Conservation (phyloP, 352 stramenopile species). For the Pythium insidiosum region DNA sequence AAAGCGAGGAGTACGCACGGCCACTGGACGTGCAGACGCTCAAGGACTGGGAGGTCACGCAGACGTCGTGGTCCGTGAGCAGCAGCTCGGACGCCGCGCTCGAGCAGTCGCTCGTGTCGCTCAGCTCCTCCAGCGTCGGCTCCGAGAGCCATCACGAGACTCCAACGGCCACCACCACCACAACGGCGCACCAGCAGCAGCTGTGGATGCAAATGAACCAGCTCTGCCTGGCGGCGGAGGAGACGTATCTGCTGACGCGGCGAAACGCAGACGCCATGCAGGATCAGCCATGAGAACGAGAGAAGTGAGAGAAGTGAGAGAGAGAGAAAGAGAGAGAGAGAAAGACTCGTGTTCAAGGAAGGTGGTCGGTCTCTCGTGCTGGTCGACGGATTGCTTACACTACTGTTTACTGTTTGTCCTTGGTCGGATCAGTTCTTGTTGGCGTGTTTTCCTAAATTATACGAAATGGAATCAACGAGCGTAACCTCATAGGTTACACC, state of each 20-base stretch:
- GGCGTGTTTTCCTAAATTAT: no score
- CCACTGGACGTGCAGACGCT: neutral
- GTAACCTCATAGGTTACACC: no score
- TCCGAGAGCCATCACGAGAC: neutral
- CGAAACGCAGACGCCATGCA: slow-evolving; percentile 12
- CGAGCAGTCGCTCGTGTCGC: neutral
- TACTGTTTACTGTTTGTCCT: no score
- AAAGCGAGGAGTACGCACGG: neutral
- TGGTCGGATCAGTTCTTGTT: no score
- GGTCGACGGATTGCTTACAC: no score
- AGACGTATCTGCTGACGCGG: slow-evolving; percentile 12
- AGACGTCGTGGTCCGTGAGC: no score
- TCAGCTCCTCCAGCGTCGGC: neutral
- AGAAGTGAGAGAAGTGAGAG: neutral
- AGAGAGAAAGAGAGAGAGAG: no score
- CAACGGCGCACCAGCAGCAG: slow-evolving; percentile 8
- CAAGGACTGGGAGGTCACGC: neutral
- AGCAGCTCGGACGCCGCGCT: no score
- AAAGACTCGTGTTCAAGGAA: neutral
- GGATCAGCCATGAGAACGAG: neutral
- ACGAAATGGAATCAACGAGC: no score
- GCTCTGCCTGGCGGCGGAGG: slow-evolving; percentile 11
- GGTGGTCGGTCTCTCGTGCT: no score
- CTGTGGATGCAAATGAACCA: slow-evolving; percentile 18
- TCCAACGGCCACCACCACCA: no score